Base-by-base conservation (phyloP, 2,329 filamentous ascomycete genomes). In the Clonostachys rhizophaga region DNA sequence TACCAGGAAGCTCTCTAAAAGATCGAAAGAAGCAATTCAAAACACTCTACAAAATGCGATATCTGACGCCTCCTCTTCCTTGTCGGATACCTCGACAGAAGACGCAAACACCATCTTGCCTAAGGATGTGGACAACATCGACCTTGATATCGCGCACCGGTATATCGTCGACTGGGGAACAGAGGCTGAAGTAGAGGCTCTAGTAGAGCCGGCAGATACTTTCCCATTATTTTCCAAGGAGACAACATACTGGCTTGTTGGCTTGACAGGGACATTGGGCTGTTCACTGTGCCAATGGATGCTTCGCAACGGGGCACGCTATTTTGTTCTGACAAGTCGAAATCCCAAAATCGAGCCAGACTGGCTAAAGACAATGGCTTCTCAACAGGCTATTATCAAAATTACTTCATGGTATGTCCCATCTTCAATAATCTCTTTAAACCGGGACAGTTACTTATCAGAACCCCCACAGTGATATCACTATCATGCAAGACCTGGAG, bases 231-330 rank as follows among this genome's bases (percentile, higher is more conserved):
- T 67, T 44, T 42, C 40, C 3, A 30, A 40, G 2, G 50, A 63
- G 42, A 55, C 55, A 43, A 66, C 65, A 1, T 67, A 70, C 48
- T 48, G 60, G 12, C 52, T 69, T 5, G 51, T 64, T 13, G 64
- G 64, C 2, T 50, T 68, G 5, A 58, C 61, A 2, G 60, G 67
- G 1, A 51, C 56, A 2, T 34, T 71, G 1, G 71, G 70, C 2
- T 58, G 57, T 12, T 67, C 70, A 0, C 55, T 73, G 1, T 64
- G 58, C 40, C 44, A 59, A 34, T 74, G 62, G 65, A 72, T 72
- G 69, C 57, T 65, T 2, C 44, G 40, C 0, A 56, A 58, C 10
- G 71, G 70, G 0, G 71, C 69, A 0, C 51, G 60, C 11, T 50
- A 65, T 35, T 42, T 74, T 1, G 64, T 60, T 1, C 34, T 77